These are phyloP conservation scores for Ogataea henricii DNA, from an alignment of 805 yeast species.

Conservation along the genomic window DNA sequence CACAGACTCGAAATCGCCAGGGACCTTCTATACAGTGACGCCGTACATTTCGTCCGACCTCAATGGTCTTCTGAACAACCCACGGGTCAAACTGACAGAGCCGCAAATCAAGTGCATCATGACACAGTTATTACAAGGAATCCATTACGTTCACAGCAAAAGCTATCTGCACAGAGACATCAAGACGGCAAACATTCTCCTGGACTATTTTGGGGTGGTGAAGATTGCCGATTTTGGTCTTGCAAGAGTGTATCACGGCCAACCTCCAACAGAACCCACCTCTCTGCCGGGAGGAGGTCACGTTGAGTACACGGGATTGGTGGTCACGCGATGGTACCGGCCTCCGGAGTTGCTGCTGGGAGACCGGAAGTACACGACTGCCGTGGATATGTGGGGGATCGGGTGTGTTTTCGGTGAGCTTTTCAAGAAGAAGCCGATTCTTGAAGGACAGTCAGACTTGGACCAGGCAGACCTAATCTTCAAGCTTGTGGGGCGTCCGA, in stretches of 20 bases:
- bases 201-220: conserved; percentile 72
- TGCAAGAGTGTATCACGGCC: conserved; percentile 62
- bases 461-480: conserved; percentile 88
- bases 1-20: conserved; percentile 30
- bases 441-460: conserved; percentile 81
- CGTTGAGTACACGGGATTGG: conserved; percentile 58
- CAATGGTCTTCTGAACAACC: conserved; percentile 85
- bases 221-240: conserved; percentile 96
- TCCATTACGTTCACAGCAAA: conserved; percentile 72
- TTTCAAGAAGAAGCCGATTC: conserved; percentile 76
- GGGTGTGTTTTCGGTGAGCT: conserved; percentile 96
- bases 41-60: conserved; percentile 93
- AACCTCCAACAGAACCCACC: conserved; percentile 25
- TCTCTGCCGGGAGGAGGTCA: conserved; percentile 55
- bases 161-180: conserved; percentile 83
- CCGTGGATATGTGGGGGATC: conserved; percentile 96
- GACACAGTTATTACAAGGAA: conserved; percentile 75
- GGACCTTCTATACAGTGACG: conserved; percentile 76
- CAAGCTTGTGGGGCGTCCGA: conserved; percentile 79
- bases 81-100: conserved; percentile 57
- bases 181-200: conserved; percentile 91
- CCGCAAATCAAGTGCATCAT: conserved; percentile 82
- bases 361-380: conserved; percentile 83
- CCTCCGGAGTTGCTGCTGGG: conserved; percentile 93
- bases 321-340: conserved; percentile 96